Conservation (phyloP, 768 basidiomycete species). For the Kwoniella sp. region DNA sequence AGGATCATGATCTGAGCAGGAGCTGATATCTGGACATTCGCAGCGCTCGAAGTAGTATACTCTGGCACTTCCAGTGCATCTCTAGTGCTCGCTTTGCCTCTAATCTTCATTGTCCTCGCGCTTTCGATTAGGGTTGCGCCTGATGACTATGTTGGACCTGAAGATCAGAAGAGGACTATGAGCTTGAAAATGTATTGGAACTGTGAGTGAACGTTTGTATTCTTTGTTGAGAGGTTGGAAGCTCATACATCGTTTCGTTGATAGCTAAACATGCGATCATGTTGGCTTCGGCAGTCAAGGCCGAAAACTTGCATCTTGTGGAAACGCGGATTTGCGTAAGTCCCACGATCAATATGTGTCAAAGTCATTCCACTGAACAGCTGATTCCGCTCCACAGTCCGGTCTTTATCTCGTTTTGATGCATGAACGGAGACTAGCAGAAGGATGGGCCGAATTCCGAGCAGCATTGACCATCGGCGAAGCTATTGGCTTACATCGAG, state of each 20-base stretch:
- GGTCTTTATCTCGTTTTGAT: conserved; percentile 65
- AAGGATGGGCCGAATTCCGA: conserved; percentile 94
- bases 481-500: conserved; percentile 87
- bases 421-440: conserved; percentile 66
- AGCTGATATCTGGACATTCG: no score
- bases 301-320: conserved; percentile 89
- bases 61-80: conserved; percentile 54
- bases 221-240: neutral
- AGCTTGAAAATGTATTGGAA: conserved; percentile 94
- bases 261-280: conserved; percentile 82
- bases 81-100: conserved; percentile 62
- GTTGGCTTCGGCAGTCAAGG: conserved; percentile 89
- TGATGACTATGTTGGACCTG: conserved; percentile 77
- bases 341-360: conserved; percentile 16
- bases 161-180: conserved; percentile 70
- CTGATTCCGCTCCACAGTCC: conserved; percentile 57
- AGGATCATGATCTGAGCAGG: no score
- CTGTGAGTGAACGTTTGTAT: conserved; percentile 66
- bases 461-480: conserved; percentile 90
- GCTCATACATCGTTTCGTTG: neutral
- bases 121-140: conserved; percentile 83
- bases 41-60: conserved; percentile 64
- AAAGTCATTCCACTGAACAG: conserved; percentile 5
- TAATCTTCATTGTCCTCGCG: conserved; percentile 90
- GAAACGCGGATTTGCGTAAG: conserved; percentile 74